Evolutionary conservation across 176 grass and related monocot species (phyloP), one percentile per base, ranked within the genome.

Genomic region (Melocanna baccifera): DNA sequence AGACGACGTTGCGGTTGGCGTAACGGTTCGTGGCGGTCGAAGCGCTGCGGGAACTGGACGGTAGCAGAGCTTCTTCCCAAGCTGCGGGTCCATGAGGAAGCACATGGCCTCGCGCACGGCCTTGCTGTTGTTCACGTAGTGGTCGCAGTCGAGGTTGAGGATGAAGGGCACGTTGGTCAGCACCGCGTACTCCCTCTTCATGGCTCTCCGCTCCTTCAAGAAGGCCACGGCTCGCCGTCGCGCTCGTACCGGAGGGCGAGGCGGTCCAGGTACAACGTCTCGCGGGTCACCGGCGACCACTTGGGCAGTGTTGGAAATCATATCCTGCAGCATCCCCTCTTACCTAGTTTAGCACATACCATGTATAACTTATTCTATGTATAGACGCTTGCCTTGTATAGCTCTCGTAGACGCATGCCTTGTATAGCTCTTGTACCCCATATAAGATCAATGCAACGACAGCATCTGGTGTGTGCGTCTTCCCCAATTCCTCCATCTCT

Each of bases 61-160:
- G 53, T 98, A 95, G 85, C 92, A 98, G 41, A 98, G 91, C 89
- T 95, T 95, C 87, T 93, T 95, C 36, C 96, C 93, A 4, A 98
- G 85, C 76, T 95, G 96, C 73, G 93, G 93, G 83, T 98, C 96
- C 96, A 98, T 95, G 69, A 98, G 84, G 83, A 98, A 98, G 83
- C 96, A 98, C 96, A 98, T 98, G 66, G 96, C 96, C 88, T 98
- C 96, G 19, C 93, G 88, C 36, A 90, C 87, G 19, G 96, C 93
- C 89, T 93, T 98, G 96, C 93, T 98, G 85, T 98, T 94, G 87
- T 98, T 98, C 71, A 98, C 64, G 83, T 98, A 98, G 91, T 98
- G 96, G 73, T 95, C 96, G 69, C 96, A 98, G 73, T 98, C 96
- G 62, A 98, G 86, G 83, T 98, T 98, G 68, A 98, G 85, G 71